These are phyloP conservation scores for Aspergillus oerlinghausenensis DNA, from an alignment of 2,329 filamentous ascomycete species.

Conservation along the genomic window DNA sequence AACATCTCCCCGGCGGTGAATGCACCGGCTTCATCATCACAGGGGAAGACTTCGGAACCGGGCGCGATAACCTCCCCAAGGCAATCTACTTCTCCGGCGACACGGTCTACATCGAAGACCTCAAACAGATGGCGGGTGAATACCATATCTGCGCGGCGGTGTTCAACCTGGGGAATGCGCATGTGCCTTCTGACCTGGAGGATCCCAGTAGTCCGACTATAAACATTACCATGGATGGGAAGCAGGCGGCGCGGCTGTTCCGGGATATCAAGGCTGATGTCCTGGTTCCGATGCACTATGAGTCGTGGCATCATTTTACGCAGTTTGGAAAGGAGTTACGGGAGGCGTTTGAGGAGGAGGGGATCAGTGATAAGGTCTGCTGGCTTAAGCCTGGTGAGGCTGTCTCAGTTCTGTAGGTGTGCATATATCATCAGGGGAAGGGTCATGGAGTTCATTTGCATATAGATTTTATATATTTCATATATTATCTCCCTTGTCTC, in stretches of 20 bases:
- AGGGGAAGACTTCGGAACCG: conserved; percentile 32
- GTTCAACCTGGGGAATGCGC: conserved; percentile 38
- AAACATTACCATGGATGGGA: conserved; percentile 41
- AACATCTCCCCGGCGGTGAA: conserved; percentile 44
- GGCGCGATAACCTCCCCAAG: conserved; percentile 36
- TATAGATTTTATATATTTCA: too few species aligned
- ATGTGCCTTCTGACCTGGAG: conserved; percentile 9
- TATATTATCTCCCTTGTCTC: too few species aligned
- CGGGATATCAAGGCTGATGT: conserved; percentile 38
- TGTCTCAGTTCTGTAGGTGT: background rate
- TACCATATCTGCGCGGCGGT: conserved; percentile 39
- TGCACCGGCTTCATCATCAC: conserved; percentile 45
- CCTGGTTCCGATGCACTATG: conserved; percentile 47
- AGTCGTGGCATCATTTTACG: conserved; percentile 45
- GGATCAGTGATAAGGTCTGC: conserved; percentile 30
- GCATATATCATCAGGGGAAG: too few species aligned
- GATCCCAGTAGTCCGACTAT: conserved; percentile 29
- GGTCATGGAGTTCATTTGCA: too few species aligned
- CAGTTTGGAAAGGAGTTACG: conserved; percentile 30
- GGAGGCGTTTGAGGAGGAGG: conserved; percentile 32
- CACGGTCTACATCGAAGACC: conserved; percentile 45
- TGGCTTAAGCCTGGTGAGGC: conserved; percentile 32
- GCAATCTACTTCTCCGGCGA: conserved; percentile 49
- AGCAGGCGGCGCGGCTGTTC: conserved; percentile 37
- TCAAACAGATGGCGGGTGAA: conserved; percentile 28